Evolutionary conservation across 2,329 filamentous ascomycete species (phyloP), one percentile per base, ranked within the genome.

Genomic region (Penicillium sp.): DNA sequence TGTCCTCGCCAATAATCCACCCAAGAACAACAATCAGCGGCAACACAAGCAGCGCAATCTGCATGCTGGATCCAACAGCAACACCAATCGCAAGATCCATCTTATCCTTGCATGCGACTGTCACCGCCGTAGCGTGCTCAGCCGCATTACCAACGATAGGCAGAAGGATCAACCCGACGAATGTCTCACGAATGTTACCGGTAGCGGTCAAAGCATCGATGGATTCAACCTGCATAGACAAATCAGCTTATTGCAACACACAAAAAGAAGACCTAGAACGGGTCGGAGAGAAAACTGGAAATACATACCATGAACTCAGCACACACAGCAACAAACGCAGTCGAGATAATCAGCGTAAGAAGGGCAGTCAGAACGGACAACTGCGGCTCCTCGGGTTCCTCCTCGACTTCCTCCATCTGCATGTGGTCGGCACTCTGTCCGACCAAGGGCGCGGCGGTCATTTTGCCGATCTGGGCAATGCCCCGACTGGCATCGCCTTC

Each of bases 321-420:
- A 65, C 90, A 94, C 40, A 94, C 81, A 1, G 89, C 91, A 46
- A 96, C 91, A 51, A 93, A 79, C 41, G 87, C 88, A 4, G 91
- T 96, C 0, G 89, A 87, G n/a, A 84, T 77, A 7, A 80, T 80
- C 4, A 97, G 84, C 0, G 89, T 89, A 43, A 84, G 78, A 4
- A 96, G 65, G 2, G 92, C 91, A 15, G 92, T 89, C 40, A 79
- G 72, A 52, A 93, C 81, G 52, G 87, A 84, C 25, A 97, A 81
- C 62, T 90, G 85, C 0, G 92, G 91, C 51, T 87, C 83, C 64
- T 95, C 90, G 8, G 81, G 81, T 19, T 91, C 88, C 0, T 92
- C 90, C 0, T 90, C 86, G 0, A 84, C 84, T 2, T 85, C 82
- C 0, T 84, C 78, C 4, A 61, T 68, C 68, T 58, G 73, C 66